Conservation (phyloP, 73 alveolate genomes). For the Paramecium biaurelia region DNA sequence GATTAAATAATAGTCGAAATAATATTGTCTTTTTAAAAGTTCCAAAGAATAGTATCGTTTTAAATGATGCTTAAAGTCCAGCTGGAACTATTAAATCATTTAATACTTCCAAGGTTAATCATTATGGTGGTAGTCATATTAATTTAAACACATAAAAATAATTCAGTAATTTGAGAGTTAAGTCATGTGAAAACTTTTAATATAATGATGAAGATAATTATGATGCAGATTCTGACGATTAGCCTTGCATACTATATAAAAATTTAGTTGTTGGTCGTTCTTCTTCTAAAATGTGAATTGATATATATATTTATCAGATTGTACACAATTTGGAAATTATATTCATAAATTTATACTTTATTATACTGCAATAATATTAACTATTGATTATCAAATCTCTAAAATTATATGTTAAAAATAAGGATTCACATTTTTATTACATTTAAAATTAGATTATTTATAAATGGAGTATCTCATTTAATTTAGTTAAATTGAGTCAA, state of each 20-base stretch:
- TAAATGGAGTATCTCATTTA: too few relatives aligned
- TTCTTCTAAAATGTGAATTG: not conserved
- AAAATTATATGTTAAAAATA: too few relatives aligned
- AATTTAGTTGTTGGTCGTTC: conserved; percentile 29
- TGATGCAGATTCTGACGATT: not conserved
- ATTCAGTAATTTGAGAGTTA: not conserved
- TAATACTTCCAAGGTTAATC: not conserved
- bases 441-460: too few relatives aligned
- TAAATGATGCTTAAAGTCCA: not conserved
- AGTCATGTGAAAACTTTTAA: not conserved
- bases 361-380: too few relatives aligned
- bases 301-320: not conserved
- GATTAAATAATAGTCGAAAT: not conserved
- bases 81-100: not conserved
- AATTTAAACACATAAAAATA: not conserved
- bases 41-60: not conserved
- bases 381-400: too few relatives aligned
- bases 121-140: not conserved
- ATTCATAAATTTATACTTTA: too few relatives aligned
- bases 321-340: not conserved
- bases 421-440: too few relatives aligned
- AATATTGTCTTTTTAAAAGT: not conserved
- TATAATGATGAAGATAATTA: not conserved
- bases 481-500: too few relatives aligned
- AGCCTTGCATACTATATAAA: not conserved